Conservation (phyloP, 75 land plant species). For the Gnetum montanum region DNA sequence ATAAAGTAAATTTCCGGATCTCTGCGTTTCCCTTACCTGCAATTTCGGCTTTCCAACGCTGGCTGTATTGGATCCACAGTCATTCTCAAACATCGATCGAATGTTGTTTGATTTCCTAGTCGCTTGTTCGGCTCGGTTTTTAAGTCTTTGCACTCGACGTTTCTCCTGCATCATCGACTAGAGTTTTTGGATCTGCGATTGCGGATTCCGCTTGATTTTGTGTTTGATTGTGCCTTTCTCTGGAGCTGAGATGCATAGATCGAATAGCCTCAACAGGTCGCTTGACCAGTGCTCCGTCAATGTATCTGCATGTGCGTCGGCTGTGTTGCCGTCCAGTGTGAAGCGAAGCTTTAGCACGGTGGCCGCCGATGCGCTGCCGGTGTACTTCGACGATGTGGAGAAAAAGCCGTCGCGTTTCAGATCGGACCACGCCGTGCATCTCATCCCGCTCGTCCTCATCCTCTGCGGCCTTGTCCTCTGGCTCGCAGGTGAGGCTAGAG, state of each 20-base stretch:
- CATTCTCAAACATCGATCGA: too few species aligned
- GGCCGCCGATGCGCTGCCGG: neutral
- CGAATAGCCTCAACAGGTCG: neutral
- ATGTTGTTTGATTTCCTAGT: too few species aligned
- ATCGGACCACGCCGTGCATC: conserved; percentile 5
- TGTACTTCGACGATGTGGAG: neutral
- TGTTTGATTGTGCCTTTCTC: too few species aligned
- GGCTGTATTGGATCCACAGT: too few species aligned
- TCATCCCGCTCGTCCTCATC: conserved; percentile 4
- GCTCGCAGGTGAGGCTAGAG: conserved; percentile 7
- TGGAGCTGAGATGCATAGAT: conserved; percentile 6
- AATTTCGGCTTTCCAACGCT: too few species aligned
- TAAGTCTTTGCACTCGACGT: too few species aligned
- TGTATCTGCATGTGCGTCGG: neutral
- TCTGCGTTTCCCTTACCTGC: too few species aligned
- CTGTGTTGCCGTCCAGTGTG: neutral
- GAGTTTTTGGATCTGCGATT: too few species aligned
- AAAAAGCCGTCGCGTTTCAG: conserved; percentile 5
- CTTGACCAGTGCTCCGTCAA: neutral
- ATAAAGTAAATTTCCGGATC: too few species aligned
- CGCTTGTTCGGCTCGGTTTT: too few species aligned
- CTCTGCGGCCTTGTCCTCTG: conserved; percentile 5
- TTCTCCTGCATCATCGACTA: too few species aligned
- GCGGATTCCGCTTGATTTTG: too few species aligned
- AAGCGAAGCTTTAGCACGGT: neutral